These are phyloP conservation scores for Aleurites moluccanus DNA, from an alignment of 441 rosid genomes.

Conservation along the genomic window DNA sequence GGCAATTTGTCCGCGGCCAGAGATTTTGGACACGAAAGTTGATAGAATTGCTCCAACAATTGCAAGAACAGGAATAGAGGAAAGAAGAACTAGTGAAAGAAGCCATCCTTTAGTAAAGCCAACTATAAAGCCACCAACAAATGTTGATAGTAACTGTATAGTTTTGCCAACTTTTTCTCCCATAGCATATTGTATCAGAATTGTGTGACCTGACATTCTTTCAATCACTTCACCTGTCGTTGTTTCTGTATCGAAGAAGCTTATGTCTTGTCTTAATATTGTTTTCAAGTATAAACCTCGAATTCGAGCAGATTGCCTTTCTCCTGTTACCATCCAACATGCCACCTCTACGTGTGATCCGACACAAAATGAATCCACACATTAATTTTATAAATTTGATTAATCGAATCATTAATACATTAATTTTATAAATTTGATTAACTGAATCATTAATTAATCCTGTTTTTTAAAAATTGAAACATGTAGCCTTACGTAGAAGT, in stretches of 20 bases:
- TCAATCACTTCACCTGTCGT: conserved; percentile 77
- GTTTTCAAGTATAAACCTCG: conserved; percentile 71
- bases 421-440: no score
- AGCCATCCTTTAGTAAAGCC: conserved; percentile 64
- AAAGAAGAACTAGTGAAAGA: conserved; percentile 50
- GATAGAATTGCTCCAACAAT: conserved; percentile 52
- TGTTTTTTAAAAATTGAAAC: no score
- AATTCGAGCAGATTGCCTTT: conserved; percentile 71
- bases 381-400: no score
- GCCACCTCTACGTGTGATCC: conserved; percentile 53
- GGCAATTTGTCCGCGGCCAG: conserved; percentile 62
- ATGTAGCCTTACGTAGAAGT: conserved; percentile 41
- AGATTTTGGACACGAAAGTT: conserved; percentile 45
- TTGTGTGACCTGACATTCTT: conserved; percentile 86
- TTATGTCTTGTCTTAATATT: conserved; percentile 76
- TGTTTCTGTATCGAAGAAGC: conserved; percentile 74
- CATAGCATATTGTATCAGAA: conserved; percentile 81
- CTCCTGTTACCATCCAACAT: conserved; percentile 90
- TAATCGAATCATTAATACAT: no score
- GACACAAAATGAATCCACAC: no score
- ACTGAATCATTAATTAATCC: background rate
- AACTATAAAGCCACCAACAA: conserved; percentile 59
- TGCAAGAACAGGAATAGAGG: conserved; percentile 60
- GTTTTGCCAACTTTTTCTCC: conserved; percentile 89
- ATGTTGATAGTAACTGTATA: conserved; percentile 56